These are phyloP conservation scores for Amanita exitialis DNA, from an alignment of 768 basidiomycete genomes.

Conservation along the genomic window DNA sequence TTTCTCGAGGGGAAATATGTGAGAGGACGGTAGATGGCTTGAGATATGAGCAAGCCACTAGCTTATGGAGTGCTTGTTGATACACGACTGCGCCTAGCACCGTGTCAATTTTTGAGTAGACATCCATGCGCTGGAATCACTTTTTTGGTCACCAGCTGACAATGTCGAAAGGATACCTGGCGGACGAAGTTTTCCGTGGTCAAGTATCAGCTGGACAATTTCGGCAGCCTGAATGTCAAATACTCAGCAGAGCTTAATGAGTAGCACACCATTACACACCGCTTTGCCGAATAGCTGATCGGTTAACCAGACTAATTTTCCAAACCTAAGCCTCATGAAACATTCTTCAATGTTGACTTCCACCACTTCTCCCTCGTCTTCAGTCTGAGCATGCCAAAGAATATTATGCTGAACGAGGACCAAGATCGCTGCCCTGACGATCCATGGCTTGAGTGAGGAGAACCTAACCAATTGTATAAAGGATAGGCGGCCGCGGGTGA, in stretches of 20 bases:
- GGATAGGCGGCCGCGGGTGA: constrained; percentile 79
- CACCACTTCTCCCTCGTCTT: constrained; percentile 64
- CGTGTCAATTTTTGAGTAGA: neutral
- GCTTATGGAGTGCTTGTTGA: constrained; percentile 52
- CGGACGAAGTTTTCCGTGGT: constrained; percentile 79
- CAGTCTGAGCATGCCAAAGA: constrained; percentile 71
- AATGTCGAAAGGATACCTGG: constrained; percentile 55
- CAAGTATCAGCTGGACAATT: constrained; percentile 65
- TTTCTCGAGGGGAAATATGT: constrained; percentile 73
- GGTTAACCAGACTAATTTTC: constrained; percentile 69
- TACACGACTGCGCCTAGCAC: constrained; percentile 30
- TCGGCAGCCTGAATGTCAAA: constrained; percentile 49
- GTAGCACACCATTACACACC: constrained; percentile 26
- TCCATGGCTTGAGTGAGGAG: constrained; percentile 55
- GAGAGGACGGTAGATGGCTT: constrained; percentile 72
- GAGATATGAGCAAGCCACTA: constrained; percentile 66
- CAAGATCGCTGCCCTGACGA: constrained; percentile 60
- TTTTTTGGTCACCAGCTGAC: constrained; percentile 44
- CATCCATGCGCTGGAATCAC: constrained; percentile 21
- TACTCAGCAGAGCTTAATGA: neutral
- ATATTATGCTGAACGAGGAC: constrained; percentile 88
- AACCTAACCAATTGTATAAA: constrained; percentile 59
- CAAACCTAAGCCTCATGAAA: constrained; percentile 73
- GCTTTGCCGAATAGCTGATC: constrained; percentile 58
- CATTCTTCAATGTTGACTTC: constrained; percentile 84